Conservation (phyloP, 441 rosid genomes). For the Adansonia rubrostipa region DNA sequence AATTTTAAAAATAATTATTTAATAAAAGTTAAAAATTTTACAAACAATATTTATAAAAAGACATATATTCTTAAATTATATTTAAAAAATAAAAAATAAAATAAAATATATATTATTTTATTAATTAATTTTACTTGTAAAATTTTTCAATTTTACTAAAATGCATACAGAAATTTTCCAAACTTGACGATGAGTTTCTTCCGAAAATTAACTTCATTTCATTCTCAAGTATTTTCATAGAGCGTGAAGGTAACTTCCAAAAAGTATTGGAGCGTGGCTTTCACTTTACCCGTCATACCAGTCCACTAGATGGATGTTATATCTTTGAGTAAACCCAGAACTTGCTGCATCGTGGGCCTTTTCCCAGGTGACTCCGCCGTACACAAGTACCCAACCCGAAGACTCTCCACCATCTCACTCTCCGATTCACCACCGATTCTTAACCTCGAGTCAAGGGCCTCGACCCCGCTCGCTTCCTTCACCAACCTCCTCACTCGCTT, state of each 20-base stretch:
- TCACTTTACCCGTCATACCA: not conserved
- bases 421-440: slow-evolving; percentile 49
- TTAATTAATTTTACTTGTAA: not conserved
- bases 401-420: slow-evolving; percentile 77
- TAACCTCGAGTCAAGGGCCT: slow-evolving; percentile 67
- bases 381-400: slow-evolving; percentile 78
- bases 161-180: no score
- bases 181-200: not conserved
- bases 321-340: slow-evolving; percentile 85
- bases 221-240: not conserved
- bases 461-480: slow-evolving; percentile 62
- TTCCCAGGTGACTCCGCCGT: slow-evolving; percentile 79
- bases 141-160: not conserved
- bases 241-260: not conserved
- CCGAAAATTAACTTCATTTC: not conserved
- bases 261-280: not conserved
- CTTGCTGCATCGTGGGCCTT: slow-evolving; percentile 93
- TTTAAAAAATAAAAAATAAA: no score
- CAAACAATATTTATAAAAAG: no score
- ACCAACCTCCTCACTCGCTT: slow-evolving; percentile 61
- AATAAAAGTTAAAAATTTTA: no score
- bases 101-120: no score
- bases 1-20: no score
- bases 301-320: slow-evolving; percentile 37
- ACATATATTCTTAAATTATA: no score